Percentiles rank a stretch among this genome's conserved stretches.
These are phyloP conservation scores for Globisporangium parvum DNA, from an alignment of 352 stramenopile genomes.

Conservation along the genomic window DNA sequence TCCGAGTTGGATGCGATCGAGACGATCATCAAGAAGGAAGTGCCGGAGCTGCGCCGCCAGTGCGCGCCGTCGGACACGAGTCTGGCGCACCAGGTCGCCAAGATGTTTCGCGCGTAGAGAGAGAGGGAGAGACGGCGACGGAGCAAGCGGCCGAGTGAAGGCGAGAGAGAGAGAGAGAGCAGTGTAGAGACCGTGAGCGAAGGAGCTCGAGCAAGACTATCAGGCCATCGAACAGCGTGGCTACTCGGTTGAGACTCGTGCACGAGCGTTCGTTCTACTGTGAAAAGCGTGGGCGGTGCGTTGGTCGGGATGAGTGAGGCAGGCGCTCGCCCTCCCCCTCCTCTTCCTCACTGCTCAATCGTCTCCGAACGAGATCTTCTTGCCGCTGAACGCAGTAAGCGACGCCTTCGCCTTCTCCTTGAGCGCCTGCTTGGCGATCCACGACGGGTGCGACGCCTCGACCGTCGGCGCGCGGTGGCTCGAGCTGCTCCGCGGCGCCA, in stretches of 20 bases:
- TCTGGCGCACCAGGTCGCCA: conserved; percentile 80
- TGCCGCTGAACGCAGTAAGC: conserved; percentile 64
- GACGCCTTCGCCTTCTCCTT: conserved; percentile 79
- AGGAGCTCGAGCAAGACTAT: neutral
- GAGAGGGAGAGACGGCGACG: no score
- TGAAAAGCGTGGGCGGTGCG: neutral
- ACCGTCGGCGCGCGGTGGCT: conserved; percentile 1
- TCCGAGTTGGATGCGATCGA: conserved; percentile 84
- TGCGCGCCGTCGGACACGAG: conserved; percentile 73
- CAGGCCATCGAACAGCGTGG: neutral
- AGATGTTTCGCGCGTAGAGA: conserved; percentile 67
- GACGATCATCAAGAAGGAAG: conserved; percentile 85
- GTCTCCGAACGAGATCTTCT: conserved; percentile 80
- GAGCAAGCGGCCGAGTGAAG: no score
- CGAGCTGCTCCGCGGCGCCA: neutral
- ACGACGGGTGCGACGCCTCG: conserved; percentile 50
- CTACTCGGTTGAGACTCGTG: neutral
- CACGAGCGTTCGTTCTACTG: neutral
- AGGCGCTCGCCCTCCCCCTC: neutral
- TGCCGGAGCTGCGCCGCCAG: conserved; percentile 85
- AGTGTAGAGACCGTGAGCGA: neutral
- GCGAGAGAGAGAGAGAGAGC: no score
- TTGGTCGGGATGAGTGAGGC: neutral
- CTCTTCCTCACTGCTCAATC: conserved; percentile 10
- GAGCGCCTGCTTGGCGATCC: conserved; percentile 76